Conservation (phyloP, 371 early-diverging fungal genomes). For the Mucor lusitanicus region DNA sequence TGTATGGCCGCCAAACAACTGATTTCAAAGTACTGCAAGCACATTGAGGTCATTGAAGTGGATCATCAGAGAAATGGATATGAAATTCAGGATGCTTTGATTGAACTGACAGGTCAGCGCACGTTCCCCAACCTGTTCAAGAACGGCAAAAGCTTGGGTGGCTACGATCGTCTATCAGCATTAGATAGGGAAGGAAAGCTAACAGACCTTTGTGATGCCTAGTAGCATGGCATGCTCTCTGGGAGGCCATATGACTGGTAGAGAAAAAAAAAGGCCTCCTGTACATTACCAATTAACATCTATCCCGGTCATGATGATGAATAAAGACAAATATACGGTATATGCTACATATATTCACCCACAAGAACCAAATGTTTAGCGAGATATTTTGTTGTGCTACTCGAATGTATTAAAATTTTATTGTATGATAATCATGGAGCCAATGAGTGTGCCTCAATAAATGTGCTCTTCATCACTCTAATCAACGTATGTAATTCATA, state of each 20-base stretch:
- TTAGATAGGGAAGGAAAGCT: conserved; percentile 48
- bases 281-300: neutral
- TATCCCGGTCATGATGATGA: neutral
- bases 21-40: conserved; percentile 42
- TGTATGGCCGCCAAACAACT: conserved; percentile 57
- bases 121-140: conserved; percentile 55
- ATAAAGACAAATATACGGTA: neutral
- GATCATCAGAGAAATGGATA: conserved; percentile 32
- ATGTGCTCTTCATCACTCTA: neutral
- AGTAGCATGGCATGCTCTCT: neutral
- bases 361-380: neutral
- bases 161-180: conserved; percentile 38
- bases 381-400: neutral
- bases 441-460: neutral
- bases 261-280: neutral
- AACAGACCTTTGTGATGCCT: conserved; percentile 5
- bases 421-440: neutral
- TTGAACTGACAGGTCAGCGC: conserved; percentile 28
- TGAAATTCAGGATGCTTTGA: conserved; percentile 36
- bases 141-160: conserved; percentile 46
- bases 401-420: neutral
- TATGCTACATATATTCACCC: neutral
- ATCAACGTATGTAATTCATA: neutral
- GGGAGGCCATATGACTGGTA: neutral
- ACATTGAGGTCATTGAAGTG: conserved; percentile 40